phyloP scores from a whole-genome alignment of 2,329 filamentous ascomycete genomes.

The Fusarium proliferatum region DNA sequence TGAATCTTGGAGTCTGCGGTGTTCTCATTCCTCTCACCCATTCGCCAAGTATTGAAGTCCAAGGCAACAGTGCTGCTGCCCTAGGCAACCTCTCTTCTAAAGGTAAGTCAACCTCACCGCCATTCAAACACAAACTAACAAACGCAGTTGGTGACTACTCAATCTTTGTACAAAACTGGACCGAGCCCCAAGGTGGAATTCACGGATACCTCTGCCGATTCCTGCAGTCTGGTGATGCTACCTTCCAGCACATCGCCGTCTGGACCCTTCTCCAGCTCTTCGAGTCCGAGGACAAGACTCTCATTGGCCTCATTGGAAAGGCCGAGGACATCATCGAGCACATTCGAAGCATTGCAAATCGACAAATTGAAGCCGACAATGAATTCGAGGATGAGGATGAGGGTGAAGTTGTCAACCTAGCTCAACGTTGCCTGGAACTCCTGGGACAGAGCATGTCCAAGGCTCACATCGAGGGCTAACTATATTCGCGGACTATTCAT shows the following conservation, averaged over 20 bases:
- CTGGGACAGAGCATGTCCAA: constrained; percentile 81
- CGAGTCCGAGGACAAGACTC: constrained; percentile 89
- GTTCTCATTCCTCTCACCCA: constrained; percentile 95
- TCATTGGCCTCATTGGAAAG: constrained; percentile 89
- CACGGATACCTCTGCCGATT: constrained; percentile 95
- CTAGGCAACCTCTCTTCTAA: constrained; percentile 97
- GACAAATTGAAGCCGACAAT: constrained; percentile 86
- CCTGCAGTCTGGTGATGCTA: constrained; percentile 91
- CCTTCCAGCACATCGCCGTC: constrained; percentile 98
- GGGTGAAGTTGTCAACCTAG: constrained; percentile 90
- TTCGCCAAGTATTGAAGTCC: constrained; percentile 95
- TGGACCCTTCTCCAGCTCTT: constrained; percentile 97
- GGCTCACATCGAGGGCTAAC: constrained; percentile 82
- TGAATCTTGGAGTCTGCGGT: constrained; percentile 94
- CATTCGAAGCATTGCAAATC: constrained; percentile 91
- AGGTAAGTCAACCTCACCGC: constrained; percentile 65
- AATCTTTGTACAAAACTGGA: constrained; percentile 96
- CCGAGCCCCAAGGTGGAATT: constrained; percentile 90
- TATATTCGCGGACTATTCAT: constrained; percentile 26
- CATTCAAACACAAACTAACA: background rate
- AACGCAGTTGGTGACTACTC: constrained; percentile 89
- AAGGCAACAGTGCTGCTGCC: constrained; percentile 96
- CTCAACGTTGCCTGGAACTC: constrained; percentile 88
- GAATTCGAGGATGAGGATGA: constrained; percentile 91
- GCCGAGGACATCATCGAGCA: constrained; percentile 92